Conservation (phyloP, 2,329 filamentous ascomycete genomes). For the Chaetomiaceae sp. region DNA sequence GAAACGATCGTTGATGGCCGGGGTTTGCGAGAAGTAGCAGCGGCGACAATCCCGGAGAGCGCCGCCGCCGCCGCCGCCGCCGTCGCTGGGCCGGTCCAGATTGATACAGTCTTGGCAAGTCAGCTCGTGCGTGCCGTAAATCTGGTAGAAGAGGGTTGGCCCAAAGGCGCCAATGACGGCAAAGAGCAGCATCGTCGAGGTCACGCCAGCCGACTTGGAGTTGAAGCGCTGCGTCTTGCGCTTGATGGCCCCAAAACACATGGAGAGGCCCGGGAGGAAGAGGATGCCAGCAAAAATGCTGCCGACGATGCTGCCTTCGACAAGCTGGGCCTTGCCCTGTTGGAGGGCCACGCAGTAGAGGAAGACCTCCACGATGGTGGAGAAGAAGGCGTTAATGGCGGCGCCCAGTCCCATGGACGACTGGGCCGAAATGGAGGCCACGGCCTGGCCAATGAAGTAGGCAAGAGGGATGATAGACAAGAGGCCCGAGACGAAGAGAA, state of each 20-base stretch:
- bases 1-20: constrained; percentile 79
- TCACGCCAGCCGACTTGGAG: constrained; percentile 89
- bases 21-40: constrained; percentile 88
- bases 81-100: constrained; percentile 30
- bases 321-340: constrained; percentile 85
- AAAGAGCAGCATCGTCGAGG: constrained; percentile 95
- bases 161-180: constrained; percentile 93
- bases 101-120: constrained; percentile 67
- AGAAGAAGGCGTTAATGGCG: constrained; percentile 97
- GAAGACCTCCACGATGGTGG: constrained; percentile 94
- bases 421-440: constrained; percentile 96
- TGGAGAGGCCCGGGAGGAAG: constrained; percentile 88
- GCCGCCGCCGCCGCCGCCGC: constrained; percentile 33
- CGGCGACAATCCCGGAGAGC: constrained; percentile 70
- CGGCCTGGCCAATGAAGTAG: constrained; percentile 97
- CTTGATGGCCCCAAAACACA: constrained; percentile 98
- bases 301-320: constrained; percentile 94
- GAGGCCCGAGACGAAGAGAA: constrained; percentile 77
- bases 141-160: constrained; percentile 95
- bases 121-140: constrained; percentile 94
- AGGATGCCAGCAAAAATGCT: constrained; percentile 97
- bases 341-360: constrained; percentile 91
- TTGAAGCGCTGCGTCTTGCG: constrained; percentile 98
- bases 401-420: constrained; percentile 97
- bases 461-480: constrained; percentile 93